Base-by-base conservation (phyloP, 768 basidiomycete genomes). In the Xerocomellus intermedius region DNA sequence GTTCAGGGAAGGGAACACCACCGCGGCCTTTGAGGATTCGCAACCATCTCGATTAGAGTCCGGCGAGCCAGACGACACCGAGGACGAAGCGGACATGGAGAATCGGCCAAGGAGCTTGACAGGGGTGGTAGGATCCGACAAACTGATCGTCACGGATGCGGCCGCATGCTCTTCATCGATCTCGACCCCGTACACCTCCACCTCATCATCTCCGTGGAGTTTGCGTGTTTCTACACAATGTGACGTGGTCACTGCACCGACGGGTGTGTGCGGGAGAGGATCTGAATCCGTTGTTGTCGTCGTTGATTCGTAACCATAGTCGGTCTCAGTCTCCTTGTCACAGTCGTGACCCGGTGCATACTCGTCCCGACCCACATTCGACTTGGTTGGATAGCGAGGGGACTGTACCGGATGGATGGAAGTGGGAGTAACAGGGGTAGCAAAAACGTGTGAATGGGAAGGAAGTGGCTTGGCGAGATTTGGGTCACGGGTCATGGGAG, bases 251-350 rank as follows among this genome's bases (percentile, higher is more conserved):
- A 33, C 9, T 42, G 44, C 38, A 22, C 66, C 61, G 42, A 66
- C 33, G 16, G 66, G 66, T n/a, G 66, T 67, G 16, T 66, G 61
- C 8, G 66, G 66, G 16, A 54, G 57, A 54, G 67, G 66, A 54
- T 64, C 61, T 6, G 66, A 67, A 48, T 67, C 64, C 8, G 66
- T 67, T 3, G 59, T 69, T 1, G 66, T 68, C 19, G 66, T 66
- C 9, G 64, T 54, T 5, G 66, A 67, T 35, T 67, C 66, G 10
- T 68, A 68, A 21, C 55, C 66, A 36, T 66, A 61, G 37, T 66
- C 66, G 1, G 51, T 65, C 56, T 66, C 60, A 0, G 54, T 52
- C 30, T 68, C 65, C 45, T 54, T 63, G 4, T 68, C 66, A 22
- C 32, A 26, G 19, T 65, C 59, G n/a, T 22, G 57, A n/a, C 44